These are phyloP conservation scores for Coprinopsis marcescibilis DNA, from an alignment of 768 basidiomycete genomes.

Conservation along the genomic window DNA sequence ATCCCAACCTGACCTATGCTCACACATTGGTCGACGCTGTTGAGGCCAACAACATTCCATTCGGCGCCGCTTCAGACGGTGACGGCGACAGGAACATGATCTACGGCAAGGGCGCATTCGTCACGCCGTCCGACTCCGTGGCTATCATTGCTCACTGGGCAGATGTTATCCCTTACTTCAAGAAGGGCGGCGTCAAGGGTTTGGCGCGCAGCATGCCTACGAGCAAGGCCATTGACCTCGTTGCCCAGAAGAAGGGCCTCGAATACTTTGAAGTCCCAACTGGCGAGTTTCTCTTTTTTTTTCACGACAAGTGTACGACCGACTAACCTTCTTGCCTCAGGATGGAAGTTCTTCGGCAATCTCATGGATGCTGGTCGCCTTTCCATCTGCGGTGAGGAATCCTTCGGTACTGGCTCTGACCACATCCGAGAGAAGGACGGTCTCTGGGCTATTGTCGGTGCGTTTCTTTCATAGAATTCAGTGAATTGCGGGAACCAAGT, in stretches of 20 bases:
- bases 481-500: conserved; percentile 1
- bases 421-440: conserved; percentile 99
- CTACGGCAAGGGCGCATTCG: conserved; percentile 96
- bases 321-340: conserved; percentile 33
- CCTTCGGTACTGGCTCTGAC: conserved; percentile 99
- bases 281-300: conserved; percentile 39
- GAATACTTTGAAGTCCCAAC: conserved; percentile 97
- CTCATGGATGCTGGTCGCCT: conserved; percentile 98
- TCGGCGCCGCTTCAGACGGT: conserved; percentile 96
- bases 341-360: conserved; percentile 99
- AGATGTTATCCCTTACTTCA: conserved; percentile 87
- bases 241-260: conserved; percentile 53
- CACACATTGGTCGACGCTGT: conserved; percentile 90
- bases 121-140: conserved; percentile 95
- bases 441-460: conserved; percentile 93
- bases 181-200: conserved; percentile 88
- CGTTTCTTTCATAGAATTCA: conserved; percentile 22
- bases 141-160: conserved; percentile 99
- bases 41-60: conserved; percentile 77
- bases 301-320: not conserved
- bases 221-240: conserved; percentile 75
- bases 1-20: conserved; percentile 97
- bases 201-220: conserved; percentile 98
- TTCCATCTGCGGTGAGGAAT: conserved; percentile 98
- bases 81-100: conserved; percentile 99